These are phyloP conservation scores for Cladorrhinum samala DNA, from an alignment of 495 filamentous ascomycete genomes.

Conservation along the genomic window DNA sequence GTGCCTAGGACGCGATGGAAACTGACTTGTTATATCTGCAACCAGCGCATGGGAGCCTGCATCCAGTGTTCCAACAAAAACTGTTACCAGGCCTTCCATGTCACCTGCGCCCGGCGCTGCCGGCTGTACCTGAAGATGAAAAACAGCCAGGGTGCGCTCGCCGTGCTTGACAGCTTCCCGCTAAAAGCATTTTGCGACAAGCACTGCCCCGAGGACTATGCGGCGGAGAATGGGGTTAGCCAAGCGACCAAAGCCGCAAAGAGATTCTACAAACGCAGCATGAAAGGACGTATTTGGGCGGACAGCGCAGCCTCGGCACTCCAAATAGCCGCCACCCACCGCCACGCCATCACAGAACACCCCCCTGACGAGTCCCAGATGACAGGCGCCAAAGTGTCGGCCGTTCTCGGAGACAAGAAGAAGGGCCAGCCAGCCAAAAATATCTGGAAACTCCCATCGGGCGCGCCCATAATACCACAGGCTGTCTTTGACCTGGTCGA, in stretches of 20 bases:
- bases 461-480: slow-evolving; percentile 87
- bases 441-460: slow-evolving; percentile 91
- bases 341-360: slow-evolving; percentile 52
- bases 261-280: slow-evolving; percentile 78
- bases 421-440: slow-evolving; percentile 60
- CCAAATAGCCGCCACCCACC: slow-evolving; percentile 61
- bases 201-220: slow-evolving; percentile 87
- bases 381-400: slow-evolving; percentile 44
- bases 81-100: slow-evolving; percentile 97
- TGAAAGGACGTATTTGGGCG: slow-evolving; percentile 83
- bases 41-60: slow-evolving; percentile 94
- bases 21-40: slow-evolving; percentile 92
- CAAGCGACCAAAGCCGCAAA: slow-evolving; percentile 45
- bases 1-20: slow-evolving; percentile 92
- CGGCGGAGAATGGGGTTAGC: slow-evolving; percentile 69
- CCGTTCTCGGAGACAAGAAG: slow-evolving; percentile 68
- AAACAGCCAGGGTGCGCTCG: slow-evolving; percentile 68
- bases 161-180: slow-evolving; percentile 74
- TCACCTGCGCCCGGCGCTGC: slow-evolving; percentile 86
- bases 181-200: slow-evolving; percentile 95
- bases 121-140: slow-evolving; percentile 96
- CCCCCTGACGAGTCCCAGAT: slow-evolving; percentile 51
- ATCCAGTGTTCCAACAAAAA: slow-evolving; percentile 98
- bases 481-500: slow-evolving; percentile 76
- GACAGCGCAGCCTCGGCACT: slow-evolving; percentile 84